phyloP scores from a whole-genome alignment of 2,329 filamentous ascomycete genomes.

The Zopfia rhizophila region DNA sequence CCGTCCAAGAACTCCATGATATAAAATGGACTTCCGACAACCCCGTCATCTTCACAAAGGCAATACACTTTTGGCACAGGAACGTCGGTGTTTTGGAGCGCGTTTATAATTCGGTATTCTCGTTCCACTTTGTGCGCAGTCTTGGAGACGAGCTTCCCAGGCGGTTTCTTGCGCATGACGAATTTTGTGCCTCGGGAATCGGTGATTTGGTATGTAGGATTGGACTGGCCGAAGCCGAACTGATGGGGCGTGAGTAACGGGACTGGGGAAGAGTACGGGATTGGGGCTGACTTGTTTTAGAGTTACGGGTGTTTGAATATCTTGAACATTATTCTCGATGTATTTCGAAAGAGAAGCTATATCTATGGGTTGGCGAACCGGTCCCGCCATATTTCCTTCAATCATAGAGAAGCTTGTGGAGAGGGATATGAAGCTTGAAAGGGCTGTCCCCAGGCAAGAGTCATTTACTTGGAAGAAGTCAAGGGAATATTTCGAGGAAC shows the following conservation, averaged over 20 bases:
- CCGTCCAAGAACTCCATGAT: slow-evolving; percentile 94
- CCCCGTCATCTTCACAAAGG: slow-evolving; percentile 79
- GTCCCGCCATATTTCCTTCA: slow-evolving; percentile 73
- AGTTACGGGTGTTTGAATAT: slow-evolving; percentile 81
- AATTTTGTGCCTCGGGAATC: slow-evolving; percentile 72
- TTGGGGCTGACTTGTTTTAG: slow-evolving; percentile 76
- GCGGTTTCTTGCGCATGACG: slow-evolving; percentile 94
- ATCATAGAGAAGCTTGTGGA: slow-evolving; percentile 27
- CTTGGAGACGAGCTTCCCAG: slow-evolving; percentile 86
- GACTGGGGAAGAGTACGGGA: slow-evolving; percentile 1
- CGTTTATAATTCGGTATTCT: slow-evolving; percentile 87
- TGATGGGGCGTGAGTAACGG: no score
- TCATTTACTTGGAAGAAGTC: no score
- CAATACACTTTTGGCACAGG: slow-evolving; percentile 83
- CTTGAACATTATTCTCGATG: slow-evolving; percentile 77
- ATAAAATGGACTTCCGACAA: slow-evolving; percentile 91
- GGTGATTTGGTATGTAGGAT: slow-evolving; percentile 93
- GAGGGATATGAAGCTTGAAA: slow-evolving; percentile 14
- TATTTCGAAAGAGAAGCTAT: slow-evolving; percentile 80
- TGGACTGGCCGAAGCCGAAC: slow-evolving; percentile 96
- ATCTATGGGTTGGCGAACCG: slow-evolving; percentile 88
- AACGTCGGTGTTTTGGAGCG: slow-evolving; percentile 78
- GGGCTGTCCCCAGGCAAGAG: no score
- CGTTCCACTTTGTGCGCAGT: slow-evolving; percentile 94
- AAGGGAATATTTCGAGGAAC: no score